Conservation (phyloP, 2,329 filamentous ascomycete genomes). For the Dissoconium aciculare region DNA sequence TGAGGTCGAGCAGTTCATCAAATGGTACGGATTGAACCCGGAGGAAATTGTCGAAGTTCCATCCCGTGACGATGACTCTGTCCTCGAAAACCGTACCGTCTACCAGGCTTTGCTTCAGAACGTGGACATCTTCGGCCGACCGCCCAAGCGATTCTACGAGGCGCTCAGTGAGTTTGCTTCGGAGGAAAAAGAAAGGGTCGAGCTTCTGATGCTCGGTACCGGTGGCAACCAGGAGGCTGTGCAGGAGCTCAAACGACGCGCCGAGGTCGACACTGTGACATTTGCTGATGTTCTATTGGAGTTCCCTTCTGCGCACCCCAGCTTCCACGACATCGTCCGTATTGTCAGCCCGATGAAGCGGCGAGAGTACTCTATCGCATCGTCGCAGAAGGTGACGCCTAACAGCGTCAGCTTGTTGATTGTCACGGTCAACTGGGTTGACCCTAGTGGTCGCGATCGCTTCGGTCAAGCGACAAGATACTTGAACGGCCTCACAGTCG, state of each 20-base stretch:
- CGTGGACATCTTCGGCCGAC: conserved; percentile 90
- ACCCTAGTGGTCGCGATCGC: conserved; percentile 71
- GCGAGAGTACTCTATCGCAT: conserved; percentile 97
- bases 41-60: conserved; percentile 84
- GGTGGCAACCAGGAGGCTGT: conserved; percentile 51
- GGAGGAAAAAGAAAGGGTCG: conserved; percentile 67
- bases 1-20: conserved; percentile 72
- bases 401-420: conserved; percentile 88
- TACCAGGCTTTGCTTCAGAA: conserved; percentile 87
- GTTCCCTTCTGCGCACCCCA: conserved; percentile 75
- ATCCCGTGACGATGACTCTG: conserved; percentile 57
- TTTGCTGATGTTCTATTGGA: conserved; percentile 83
- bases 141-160: conserved; percentile 97
- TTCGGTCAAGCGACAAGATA: conserved; percentile 90
- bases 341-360: conserved; percentile 89
- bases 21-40: conserved; percentile 70
- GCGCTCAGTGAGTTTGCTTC: conserved; percentile 70
- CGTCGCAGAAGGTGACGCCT: conserved; percentile 85
- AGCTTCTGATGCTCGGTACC: conserved; percentile 60
- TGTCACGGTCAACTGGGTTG: conserved; percentile 91
- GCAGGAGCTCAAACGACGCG: conserved; percentile 78
- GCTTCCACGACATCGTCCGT: conserved; percentile 73
- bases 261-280: conserved; percentile 80
- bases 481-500: conserved; percentile 60
- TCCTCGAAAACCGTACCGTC: conserved; percentile 77